Evolutionary conservation across 108 stramenopile genomes (phyloP).

Genomic region (Skeletonema grethae): DNA sequence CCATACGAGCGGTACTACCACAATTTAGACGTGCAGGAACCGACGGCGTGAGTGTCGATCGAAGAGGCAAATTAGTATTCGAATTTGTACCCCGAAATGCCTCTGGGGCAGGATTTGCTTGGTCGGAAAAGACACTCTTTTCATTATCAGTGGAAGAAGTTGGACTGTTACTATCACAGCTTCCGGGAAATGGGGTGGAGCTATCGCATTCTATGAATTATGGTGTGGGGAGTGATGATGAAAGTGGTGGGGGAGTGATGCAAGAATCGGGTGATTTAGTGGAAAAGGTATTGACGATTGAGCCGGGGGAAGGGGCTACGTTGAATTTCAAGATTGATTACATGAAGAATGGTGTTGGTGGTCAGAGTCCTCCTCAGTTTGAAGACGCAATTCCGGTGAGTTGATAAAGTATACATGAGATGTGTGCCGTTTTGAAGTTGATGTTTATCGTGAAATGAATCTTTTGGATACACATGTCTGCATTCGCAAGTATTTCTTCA

Average conservation of each 20-base stretch:
- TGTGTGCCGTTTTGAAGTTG: too few relatives aligned
- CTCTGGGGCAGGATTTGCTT: slow-evolving; percentile 32
- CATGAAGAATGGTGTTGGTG: slow-evolving; percentile 53
- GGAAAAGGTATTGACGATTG: slow-evolving; percentile 63
- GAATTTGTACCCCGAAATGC: slow-evolving; percentile 52
- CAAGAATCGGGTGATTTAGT: slow-evolving; percentile 34
- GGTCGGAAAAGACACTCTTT: slow-evolving; percentile 45
- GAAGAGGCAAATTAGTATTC: slow-evolving; percentile 56
- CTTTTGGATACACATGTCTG: neutral
- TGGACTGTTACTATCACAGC: slow-evolving; percentile 52
- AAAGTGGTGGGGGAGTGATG: slow-evolving; percentile 4
- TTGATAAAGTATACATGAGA: neutral
- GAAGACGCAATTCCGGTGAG: slow-evolving; percentile 26
- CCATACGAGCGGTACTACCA: slow-evolving; percentile 56
- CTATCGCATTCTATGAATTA: slow-evolving; percentile 29
- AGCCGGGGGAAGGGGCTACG: slow-evolving; percentile 54
- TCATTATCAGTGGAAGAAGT: slow-evolving; percentile 60
- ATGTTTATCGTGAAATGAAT: neutral
- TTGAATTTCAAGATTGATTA: slow-evolving; percentile 56
- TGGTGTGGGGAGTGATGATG: slow-evolving; percentile 15
- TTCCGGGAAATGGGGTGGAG: slow-evolving; percentile 51
- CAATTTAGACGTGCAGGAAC: slow-evolving; percentile 46
- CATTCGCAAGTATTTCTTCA: neutral
- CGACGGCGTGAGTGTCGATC: slow-evolving; percentile 35
- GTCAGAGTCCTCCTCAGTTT: slow-evolving; percentile 38